Evolutionary conservation across 1,139 yeast genomes (phyloP).

Genomic region (Meyerozyma guilliermondii): DNA sequence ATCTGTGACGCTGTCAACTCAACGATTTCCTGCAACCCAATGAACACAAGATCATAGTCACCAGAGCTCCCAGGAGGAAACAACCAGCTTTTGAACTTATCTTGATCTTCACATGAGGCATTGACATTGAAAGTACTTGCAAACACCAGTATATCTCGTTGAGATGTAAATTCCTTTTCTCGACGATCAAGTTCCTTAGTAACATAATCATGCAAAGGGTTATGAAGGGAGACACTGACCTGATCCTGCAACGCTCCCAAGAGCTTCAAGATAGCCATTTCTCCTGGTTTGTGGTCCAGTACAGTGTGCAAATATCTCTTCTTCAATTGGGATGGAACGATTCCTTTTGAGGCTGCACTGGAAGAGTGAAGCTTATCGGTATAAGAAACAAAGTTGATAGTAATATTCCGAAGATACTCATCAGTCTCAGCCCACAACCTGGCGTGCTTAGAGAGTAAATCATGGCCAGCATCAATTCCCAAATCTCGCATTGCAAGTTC

Average conservation of each 20-base stretch:
- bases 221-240: slow-evolving; percentile 44
- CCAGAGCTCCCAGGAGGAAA: slow-evolving; percentile 34
- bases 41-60: slow-evolving; percentile 63
- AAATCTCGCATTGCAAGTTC: slow-evolving; percentile 54
- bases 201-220: slow-evolving; percentile 72
- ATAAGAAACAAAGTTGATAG: slow-evolving; percentile 32
- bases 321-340: slow-evolving; percentile 41
- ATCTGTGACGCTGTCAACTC: slow-evolving; percentile 90
- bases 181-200: slow-evolving; percentile 47
- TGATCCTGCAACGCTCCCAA: slow-evolving; percentile 48
- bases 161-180: slow-evolving; percentile 44
- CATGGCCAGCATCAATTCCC: slow-evolving; percentile 31
- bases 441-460: slow-evolving; percentile 48
- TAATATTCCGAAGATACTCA: slow-evolving; percentile 39
- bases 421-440: slow-evolving; percentile 61
- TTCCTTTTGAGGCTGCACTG: slow-evolving; percentile 27
- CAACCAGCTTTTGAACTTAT: slow-evolving; percentile 48
- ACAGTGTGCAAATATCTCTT: slow-evolving; percentile 43
- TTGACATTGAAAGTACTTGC: slow-evolving; percentile 71
- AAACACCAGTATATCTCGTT: slow-evolving; percentile 48
- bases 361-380: slow-evolving; percentile 28
- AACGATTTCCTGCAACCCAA: slow-evolving; percentile 90
- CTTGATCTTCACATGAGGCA: slow-evolving; percentile 51
- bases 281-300: slow-evolving; percentile 34
- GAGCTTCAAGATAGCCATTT: slow-evolving; percentile 43